Base-by-base conservation (phyloP, 768 basidiomycete species). In the Tulasnella sp. region DNA sequence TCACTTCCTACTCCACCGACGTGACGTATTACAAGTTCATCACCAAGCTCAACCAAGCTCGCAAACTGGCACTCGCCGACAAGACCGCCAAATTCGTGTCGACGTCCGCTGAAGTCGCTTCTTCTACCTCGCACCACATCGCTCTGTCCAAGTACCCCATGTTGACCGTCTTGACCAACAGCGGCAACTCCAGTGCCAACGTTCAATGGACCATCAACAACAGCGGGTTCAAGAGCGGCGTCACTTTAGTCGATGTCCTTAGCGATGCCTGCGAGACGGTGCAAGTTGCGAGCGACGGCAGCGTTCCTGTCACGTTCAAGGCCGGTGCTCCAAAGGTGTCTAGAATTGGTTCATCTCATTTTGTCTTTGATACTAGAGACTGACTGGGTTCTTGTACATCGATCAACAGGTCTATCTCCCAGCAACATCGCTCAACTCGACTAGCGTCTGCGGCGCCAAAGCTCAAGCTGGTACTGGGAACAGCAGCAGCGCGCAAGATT, bases 11-110 rank as follows among this genome's bases (percentile, higher is more conserved):
- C 51, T 71, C 77, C n/a, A 46, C 39, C 35, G 39, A 73, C 20
- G 76, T 77, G 23, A 40, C 48, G 29, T 32, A 70, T n/a, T 77
- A 77, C 76, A 77, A 79, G 55, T 77, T 70, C 79, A 77, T 79
- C 75, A 79, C 75, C 4, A 77, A 13, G 15, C 76, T 79, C 39
- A 79, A 79, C 69, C 37, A 35, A 35, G 76, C 76, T 15, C 79
- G 79, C 40, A 39, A 77, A 48, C n/a, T 77, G 13, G 79, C 79
- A 9, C 77, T 71, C 37, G 73, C 61, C 10, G 70, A 77, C 75
- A 71, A 72, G n/a, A 73, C 61, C 23, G n/a, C 73, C 51, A 37
- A 69, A 29, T 79, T 79, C 75, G 37, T 39, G 40, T 18, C 75
- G 18, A 79, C 61, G 0, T 40, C 39, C 37, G 76, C 71, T 37